These are phyloP conservation scores for Choanephora cucurbitarum DNA, from an alignment of 371 early-diverging fungal genomes.

Conservation along the genomic window DNA sequence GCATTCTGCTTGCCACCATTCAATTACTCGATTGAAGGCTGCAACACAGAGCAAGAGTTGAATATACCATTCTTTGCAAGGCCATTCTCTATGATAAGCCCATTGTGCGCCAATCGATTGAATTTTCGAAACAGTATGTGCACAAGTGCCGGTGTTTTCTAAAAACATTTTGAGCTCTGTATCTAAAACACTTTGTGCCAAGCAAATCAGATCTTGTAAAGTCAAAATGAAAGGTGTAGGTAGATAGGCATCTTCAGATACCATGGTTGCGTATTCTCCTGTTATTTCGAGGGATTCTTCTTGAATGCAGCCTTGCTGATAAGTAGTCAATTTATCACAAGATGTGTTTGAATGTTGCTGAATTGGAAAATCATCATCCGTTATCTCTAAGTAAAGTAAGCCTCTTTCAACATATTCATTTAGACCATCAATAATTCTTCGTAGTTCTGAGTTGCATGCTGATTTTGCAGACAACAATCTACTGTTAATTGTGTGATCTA, in stretches of 20 bases:
- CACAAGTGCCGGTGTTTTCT: conserved; percentile 55
- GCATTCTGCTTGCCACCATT: conserved; percentile 66
- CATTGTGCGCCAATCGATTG: conserved; percentile 51
- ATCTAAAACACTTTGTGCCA: conserved; percentile 61
- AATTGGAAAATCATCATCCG: conserved; percentile 27
- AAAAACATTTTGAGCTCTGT: conserved; percentile 55
- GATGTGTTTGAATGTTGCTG: conserved; percentile 4
- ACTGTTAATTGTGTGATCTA: conserved; percentile 33
- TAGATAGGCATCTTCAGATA: conserved; percentile 58
- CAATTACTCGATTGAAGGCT: conserved; percentile 59
- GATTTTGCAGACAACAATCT: conserved; percentile 46
- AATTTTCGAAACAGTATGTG: conserved; percentile 55
- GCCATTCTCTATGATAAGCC: conserved; percentile 61
- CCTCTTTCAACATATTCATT: conserved; percentile 72
- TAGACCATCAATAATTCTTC: conserved; percentile 72
- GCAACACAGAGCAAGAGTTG: conserved; percentile 56
- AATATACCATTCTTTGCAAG: conserved; percentile 60
- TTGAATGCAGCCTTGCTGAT: not conserved
- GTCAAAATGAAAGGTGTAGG: conserved; percentile 65
- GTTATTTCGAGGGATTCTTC: not conserved
- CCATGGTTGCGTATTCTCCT: conserved; percentile 7
- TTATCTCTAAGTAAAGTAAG: conserved; percentile 61
- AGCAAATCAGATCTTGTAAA: conserved; percentile 57
- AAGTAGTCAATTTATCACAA: not conserved
- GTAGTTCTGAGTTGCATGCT: conserved; percentile 52